Evolutionary conservation across 805 yeast species (phyloP).

Genomic region (Maudiozyma barnettii): DNA sequence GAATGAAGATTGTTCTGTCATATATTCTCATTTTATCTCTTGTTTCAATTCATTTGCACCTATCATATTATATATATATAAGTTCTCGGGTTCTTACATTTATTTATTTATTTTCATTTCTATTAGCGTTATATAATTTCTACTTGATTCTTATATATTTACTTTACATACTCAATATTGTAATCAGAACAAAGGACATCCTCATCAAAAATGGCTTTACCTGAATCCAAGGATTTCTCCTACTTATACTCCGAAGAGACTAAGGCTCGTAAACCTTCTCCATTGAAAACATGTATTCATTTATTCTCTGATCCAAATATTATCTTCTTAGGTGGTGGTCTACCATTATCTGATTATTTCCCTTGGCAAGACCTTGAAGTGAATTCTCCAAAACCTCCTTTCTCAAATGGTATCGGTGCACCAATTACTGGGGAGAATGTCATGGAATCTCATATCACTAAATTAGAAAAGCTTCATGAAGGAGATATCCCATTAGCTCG

Average conservation of each 20-base stretch:
- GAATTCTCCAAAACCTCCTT: constrained; percentile 72
- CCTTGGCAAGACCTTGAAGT: constrained; percentile 76
- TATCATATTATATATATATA: neutral
- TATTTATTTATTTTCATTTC: neutral
- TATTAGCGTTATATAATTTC: too few relatives aligned
- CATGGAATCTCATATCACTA: constrained; percentile 22
- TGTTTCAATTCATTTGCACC: neutral
- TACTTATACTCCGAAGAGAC: constrained; percentile 76
- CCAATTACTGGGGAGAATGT: constrained; percentile 31
- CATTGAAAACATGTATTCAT: constrained; percentile 76
- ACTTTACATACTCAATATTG: too few relatives aligned
- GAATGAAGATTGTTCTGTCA: too few relatives aligned
- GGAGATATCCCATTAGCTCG: constrained; percentile 67
- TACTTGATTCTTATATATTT: too few relatives aligned
- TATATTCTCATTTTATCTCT: neutral
- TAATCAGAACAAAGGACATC: too few relatives aligned
- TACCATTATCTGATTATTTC: constrained; percentile 84
- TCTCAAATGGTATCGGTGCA: constrained; percentile 68
- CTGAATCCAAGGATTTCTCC: constrained; percentile 58
- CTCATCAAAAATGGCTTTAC: constrained; percentile 18
- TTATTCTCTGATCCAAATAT: constrained; percentile 65
- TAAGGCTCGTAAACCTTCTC: constrained; percentile 62
- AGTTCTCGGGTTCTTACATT: too few relatives aligned
- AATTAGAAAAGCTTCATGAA: constrained; percentile 35
- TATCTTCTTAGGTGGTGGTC: constrained; percentile 90